Percentiles rank a stretch among this genome's conserved stretches.
Evolutionary conservation across 1,139 yeast genomes (phyloP).

Genomic region (Hanseniaspora uvarum): DNA sequence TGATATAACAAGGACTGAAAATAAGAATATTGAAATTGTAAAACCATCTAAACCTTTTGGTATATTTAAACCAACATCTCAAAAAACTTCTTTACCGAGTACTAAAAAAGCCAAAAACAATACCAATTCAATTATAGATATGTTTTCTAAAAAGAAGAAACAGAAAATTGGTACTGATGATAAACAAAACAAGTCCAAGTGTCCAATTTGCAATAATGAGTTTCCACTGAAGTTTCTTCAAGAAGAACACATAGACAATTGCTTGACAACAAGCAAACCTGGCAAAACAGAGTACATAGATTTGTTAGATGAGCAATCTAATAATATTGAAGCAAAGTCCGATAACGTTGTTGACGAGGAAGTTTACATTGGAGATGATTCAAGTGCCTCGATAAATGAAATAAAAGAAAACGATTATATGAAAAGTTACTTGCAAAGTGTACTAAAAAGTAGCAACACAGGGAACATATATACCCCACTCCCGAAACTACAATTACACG

Average conservation of each 20-base stretch:
- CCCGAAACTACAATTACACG: slow-evolving; percentile 54
- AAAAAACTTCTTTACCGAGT: not conserved
- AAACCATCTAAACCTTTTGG: not conserved
- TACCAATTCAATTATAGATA: slow-evolving; percentile 18
- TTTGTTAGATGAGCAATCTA: slow-evolving; percentile 9
- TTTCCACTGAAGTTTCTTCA: slow-evolving; percentile 54
- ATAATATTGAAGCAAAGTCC: not conserved
- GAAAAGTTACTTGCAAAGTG: slow-evolving; percentile 25
- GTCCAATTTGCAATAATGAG: slow-evolving; percentile 59
- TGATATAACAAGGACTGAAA: not conserved
- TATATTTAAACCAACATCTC: not conserved
- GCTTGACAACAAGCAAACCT: slow-evolving; percentile 36
- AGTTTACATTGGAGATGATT: slow-evolving; percentile 1
- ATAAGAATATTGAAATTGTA: not conserved
- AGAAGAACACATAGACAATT: slow-evolving; percentile 58
- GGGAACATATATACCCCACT: slow-evolving; percentile 28
- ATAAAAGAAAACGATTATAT: slow-evolving; percentile 14
- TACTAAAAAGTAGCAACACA: slow-evolving; percentile 14
- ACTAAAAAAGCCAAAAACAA: not conserved
- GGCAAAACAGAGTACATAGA: not conserved
- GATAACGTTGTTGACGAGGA: slow-evolving; percentile 13
- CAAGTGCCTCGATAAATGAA: not conserved
- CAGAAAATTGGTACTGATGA: slow-evolving; percentile 13
- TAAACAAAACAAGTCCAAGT: slow-evolving; percentile 20
- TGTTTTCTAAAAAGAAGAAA: slow-evolving; percentile 17